Evolutionary conservation across 2,329 filamentous ascomycete genomes (phyloP).

Genomic region (Fusarium devonianum): DNA sequence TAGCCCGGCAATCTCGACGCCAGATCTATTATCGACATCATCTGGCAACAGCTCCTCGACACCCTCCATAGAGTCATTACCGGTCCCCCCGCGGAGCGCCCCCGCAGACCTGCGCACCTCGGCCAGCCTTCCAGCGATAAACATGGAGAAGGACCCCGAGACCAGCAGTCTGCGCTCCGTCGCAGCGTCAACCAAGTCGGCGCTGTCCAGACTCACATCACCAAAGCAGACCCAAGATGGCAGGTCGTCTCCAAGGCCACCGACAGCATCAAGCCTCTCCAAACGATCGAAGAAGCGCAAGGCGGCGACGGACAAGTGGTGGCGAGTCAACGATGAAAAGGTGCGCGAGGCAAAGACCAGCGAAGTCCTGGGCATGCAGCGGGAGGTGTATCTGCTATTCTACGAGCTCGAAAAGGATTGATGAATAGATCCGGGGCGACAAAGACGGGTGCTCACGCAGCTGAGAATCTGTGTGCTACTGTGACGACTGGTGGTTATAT

Average conservation of each 20-base stretch:
- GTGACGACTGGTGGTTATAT: slow-evolving; percentile 5
- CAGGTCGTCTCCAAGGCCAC: slow-evolving; percentile 29
- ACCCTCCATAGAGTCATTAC: slow-evolving; percentile 48
- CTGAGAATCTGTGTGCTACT: slow-evolving; percentile 2
- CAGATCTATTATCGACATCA: slow-evolving; percentile 54
- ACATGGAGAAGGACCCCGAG: slow-evolving; percentile 55
- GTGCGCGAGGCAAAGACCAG: slow-evolving; percentile 92
- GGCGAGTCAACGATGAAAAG: slow-evolving; percentile 97
- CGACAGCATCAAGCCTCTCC: slow-evolving; percentile 32
- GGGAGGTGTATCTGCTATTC: slow-evolving; percentile 94
- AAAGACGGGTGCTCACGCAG: not conserved
- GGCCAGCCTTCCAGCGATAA: slow-evolving; percentile 40
- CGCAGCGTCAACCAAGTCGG: slow-evolving; percentile 63
- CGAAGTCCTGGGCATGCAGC: slow-evolving; percentile 92
- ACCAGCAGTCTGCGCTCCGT: slow-evolving; percentile 63
- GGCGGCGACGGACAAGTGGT: slow-evolving; percentile 75
- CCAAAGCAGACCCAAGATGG: slow-evolving; percentile 44
- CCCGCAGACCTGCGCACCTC: slow-evolving; percentile 41
- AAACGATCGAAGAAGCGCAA: slow-evolving; percentile 64
- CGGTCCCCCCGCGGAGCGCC: slow-evolving; percentile 44
- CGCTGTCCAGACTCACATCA: slow-evolving; percentile 57
- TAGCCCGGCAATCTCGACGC: slow-evolving; percentile 56
- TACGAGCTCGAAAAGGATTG: slow-evolving; percentile 79
- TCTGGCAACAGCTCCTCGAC: slow-evolving; percentile 48
- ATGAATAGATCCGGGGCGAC: slow-evolving; percentile 10